Conservation (phyloP, 2,329 filamentous ascomycete genomes). For the Colletotrichum sp. region DNA sequence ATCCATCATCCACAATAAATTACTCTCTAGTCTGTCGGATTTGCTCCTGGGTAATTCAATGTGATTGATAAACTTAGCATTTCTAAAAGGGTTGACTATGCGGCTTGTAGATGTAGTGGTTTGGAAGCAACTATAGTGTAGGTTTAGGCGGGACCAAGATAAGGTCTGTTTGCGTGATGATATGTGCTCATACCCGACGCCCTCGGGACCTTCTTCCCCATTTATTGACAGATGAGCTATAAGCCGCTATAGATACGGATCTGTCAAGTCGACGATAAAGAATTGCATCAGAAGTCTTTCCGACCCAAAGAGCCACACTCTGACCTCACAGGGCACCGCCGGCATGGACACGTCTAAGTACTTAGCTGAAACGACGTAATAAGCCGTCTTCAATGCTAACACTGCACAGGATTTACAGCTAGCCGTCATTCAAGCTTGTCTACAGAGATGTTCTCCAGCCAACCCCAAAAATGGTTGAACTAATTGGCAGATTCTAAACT, state of each 20-base stretch:
- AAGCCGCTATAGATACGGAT: not conserved
- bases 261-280: not conserved
- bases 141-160: not conserved
- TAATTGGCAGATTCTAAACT: not conserved
- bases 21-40: not conserved
- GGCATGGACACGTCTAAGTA: not conserved
- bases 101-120: not conserved
- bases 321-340: not conserved
- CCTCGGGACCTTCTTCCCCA: accelerated
- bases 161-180: not conserved
- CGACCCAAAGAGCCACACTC: not conserved
- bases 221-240: not conserved
- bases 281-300: not conserved
- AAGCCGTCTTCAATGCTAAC: not conserved
- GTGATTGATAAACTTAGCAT: not conserved
- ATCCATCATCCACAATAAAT: not conserved
- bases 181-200: not conserved
- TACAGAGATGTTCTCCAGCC: not conserved
- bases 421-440: not conserved
- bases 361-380: not conserved
- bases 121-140: not conserved
- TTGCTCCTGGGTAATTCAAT: not conserved
- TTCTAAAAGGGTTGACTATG: accelerated
- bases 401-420: not conserved
- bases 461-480: not conserved